Base-by-base conservation (phyloP, 768 basidiomycete species). In the Amanita inopinata region DNA sequence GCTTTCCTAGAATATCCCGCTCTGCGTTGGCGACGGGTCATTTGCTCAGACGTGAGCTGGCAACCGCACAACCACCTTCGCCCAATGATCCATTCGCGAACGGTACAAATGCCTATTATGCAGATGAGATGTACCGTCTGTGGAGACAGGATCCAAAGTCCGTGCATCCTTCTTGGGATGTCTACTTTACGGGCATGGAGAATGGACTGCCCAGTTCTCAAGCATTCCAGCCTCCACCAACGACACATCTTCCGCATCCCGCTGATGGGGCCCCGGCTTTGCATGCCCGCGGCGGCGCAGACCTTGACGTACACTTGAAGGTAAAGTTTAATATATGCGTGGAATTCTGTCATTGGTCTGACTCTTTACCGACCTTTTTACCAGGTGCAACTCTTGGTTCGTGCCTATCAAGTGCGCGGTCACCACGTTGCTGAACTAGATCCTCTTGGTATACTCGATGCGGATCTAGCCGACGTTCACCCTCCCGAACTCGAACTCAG, bases 401-500 rank as follows among this genome's bases (percentile, higher is more conserved):
- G 96, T 44, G 96, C 96, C 2, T 99, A 96, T 65, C 96, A 99
- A 79, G 96, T 99, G 12, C 87, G 94, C 46, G 96, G 96, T 11
- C 96, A 99, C 56, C 92, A 97, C 54, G 73, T 92, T 45, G 96
- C 94, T 25, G 86, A 96, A 50, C 73, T 99, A 40, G 96, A 99
- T 59, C 96, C 96, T 23, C 76, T 99, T 12, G 92, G 92, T 11
- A 92, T 99, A 54, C 73, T 87, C 39, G 83, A 91, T 52, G 74
- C 90, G 28, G 94, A 98, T 61, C 76, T 97, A 32, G 80, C 76
- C 24, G 73, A 82, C 42, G 65, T 76, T 10, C 68, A 73, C 5
- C 93, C 93, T 2, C 82, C 89, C 1, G 96, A 99, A 59, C 79
- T 99, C 9, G 88, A 90, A 51, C 74, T 99, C 52, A 88, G 86